Evolutionary conservation across 164 flowering plant genomes (phyloP).

Genomic region (Magnolia changhungtana): DNA sequence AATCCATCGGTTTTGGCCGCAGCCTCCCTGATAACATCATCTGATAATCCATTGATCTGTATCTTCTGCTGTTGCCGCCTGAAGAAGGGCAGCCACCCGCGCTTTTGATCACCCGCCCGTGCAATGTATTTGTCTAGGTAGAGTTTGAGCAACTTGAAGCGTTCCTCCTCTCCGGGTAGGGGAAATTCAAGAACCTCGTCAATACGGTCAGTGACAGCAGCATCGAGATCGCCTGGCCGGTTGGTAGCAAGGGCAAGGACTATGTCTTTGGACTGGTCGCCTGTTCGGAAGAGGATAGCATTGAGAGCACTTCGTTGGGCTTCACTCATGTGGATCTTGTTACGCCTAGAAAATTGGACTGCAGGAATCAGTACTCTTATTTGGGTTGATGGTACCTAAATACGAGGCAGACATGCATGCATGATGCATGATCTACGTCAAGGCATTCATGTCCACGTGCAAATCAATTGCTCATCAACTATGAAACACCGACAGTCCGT

Average conservation of each 20-base stretch:
- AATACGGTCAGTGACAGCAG: conserved; percentile 89
- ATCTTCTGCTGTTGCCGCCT: conserved; percentile 61
- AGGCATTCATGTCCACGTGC: not conserved
- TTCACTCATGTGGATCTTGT: conserved; percentile 98
- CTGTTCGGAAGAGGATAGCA: conserved; percentile 94
- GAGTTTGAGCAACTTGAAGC: conserved; percentile 77
- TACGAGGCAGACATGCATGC: too few species aligned
- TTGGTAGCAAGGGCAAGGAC: conserved; percentile 97
- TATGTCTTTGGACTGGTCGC: conserved; percentile 96
- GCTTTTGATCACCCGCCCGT: conserved; percentile 62
- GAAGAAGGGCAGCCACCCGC: conserved; percentile 54
- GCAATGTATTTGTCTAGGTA: conserved; percentile 87
- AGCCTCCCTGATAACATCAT: conserved; percentile 74
- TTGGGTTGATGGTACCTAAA: not conserved
- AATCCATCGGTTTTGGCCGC: conserved; percentile 87
- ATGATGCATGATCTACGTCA: not conserved
- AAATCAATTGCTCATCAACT: not conserved
- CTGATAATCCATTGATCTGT: conserved; percentile 75
- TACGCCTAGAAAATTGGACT: conserved; percentile 55
- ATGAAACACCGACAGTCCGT: not conserved
- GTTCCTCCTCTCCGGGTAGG: conserved; percentile 82
- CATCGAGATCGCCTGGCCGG: conserved; percentile 96
- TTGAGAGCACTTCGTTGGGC: conserved; percentile 98
- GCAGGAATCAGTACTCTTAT: not conserved
- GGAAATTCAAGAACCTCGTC: conserved; percentile 95